Evolutionary conservation across 2,329 filamentous ascomycete genomes (phyloP), one percentile per base, ranked within the genome.

Genomic region (Alternaria brassicicola): DNA sequence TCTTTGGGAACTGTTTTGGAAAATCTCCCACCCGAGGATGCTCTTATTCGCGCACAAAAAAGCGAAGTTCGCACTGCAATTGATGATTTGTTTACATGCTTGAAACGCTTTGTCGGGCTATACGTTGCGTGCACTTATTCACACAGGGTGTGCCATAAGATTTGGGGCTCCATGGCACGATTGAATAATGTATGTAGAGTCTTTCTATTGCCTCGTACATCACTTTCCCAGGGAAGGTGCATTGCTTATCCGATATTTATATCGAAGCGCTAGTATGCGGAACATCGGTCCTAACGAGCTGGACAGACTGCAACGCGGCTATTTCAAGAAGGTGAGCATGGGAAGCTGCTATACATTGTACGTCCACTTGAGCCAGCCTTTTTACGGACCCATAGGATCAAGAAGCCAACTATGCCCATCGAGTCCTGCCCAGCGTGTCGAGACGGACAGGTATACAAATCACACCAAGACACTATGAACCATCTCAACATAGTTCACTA

Each of bases 401-500:
- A 9, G 6, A 17, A 36, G 33, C 33, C 33, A 17, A 17, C 3
- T 3, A 8, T 17, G 3, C 6, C 33, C 7, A 36, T 36, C 3
- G 33, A 17, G 15, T 36, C 33, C 6, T 36, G 33, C 9, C 12
- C 6, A 17, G n/a, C 15, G 6, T 36, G 33, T 17, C 17, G 7
- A 17, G 33, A 36, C 8, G 33, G 33, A 8, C 15, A 36, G 3
- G 17, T 17, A 17, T 36, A 36, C 15, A 36, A 36, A 8, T 36
- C 33, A 17, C 33, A 17, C 17, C 33, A 36, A 17, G 33, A 33
- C 4, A 28, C 50, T 17, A 36, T 30, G 28, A 33, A 17, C 25
- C 31, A 54, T 12, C 23, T 54, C 9, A 54, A 47, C 25, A 23
- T 7, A n/a, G 36, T 38, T 25, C 43, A 55, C 21, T 55, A 50